Conservation (phyloP, 768 basidiomycete genomes). For the Rhodotorula babjevae region DNA sequence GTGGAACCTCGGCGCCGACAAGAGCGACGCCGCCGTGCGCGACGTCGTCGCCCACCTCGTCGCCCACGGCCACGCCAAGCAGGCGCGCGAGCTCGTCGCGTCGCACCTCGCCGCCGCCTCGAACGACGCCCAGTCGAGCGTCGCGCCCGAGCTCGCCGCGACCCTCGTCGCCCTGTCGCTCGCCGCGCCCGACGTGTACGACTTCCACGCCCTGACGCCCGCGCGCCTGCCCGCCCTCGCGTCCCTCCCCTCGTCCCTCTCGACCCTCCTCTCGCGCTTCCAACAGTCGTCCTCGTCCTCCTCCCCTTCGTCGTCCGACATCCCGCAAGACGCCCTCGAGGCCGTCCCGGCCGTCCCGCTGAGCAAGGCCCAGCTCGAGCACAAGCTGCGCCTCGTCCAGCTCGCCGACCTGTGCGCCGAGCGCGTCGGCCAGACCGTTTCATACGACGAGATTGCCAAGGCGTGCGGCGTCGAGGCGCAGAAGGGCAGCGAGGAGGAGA, state of each 20-base stretch:
- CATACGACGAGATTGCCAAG: slow-evolving; percentile 65
- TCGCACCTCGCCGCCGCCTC: slow-evolving; percentile 10
- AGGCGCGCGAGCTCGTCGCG: slow-evolving; percentile 20
- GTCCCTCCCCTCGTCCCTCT: slow-evolving; percentile 2
- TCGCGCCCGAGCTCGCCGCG: slow-evolving; percentile 8
- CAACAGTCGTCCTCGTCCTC: slow-evolving; percentile 9
- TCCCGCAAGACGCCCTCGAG: background rate
- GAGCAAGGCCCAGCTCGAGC: slow-evolving; percentile 59
- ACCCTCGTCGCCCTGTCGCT: slow-evolving; percentile 27
- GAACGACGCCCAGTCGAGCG: background rate
- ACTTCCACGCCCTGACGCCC: slow-evolving; percentile 20
- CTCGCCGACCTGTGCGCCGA: slow-evolving; percentile 72
- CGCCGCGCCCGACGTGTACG: slow-evolving; percentile 26
- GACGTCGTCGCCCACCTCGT: slow-evolving; percentile 18
- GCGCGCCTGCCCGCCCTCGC: slow-evolving; percentile 16
- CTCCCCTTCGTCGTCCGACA: background rate
- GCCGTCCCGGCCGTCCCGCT: slow-evolving; percentile 46
- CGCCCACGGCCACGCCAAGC: background rate
- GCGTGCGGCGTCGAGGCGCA: slow-evolving; percentile 48
- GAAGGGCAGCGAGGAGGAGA: slow-evolving; percentile 50
- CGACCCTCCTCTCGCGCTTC: slow-evolving; percentile 22
- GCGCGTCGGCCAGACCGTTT: slow-evolving; percentile 66
- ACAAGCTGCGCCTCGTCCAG: slow-evolving; percentile 72
- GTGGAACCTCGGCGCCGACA: slow-evolving; percentile 29
- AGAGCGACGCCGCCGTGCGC: slow-evolving; percentile 12